phyloP scores from a whole-genome alignment of 1,139 yeast genomes.

The Debaryomyces udenii region DNA sequence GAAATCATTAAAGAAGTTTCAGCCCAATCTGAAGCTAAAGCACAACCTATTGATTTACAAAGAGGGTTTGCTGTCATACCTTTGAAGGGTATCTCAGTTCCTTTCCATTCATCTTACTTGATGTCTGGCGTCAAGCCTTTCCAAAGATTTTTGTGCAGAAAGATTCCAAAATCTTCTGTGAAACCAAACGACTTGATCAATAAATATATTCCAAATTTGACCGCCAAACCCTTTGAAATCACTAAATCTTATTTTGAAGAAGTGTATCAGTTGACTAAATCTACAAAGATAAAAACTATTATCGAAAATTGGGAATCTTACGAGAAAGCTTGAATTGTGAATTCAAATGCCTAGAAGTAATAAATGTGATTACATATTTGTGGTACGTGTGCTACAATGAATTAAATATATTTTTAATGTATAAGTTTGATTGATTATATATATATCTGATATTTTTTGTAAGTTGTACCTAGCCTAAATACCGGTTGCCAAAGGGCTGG shows the following conservation, averaged over 20 bases:
- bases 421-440: not conserved
- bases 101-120: slow-evolving; percentile 97
- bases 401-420: not conserved
- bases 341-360: too few relatives aligned
- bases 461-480: slow-evolving; percentile 14
- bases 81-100: slow-evolving; percentile 96
- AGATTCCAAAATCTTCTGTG: slow-evolving; percentile 92
- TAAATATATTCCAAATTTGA: slow-evolving; percentile 96
- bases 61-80: slow-evolving; percentile 99
- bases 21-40: slow-evolving; percentile 77
- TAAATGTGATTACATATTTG: slow-evolving; percentile 2
- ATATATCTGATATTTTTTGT: slow-evolving; percentile 2
- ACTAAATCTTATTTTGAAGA: slow-evolving; percentile 97
- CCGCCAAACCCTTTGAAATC: slow-evolving; percentile 95
- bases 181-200: slow-evolving; percentile 92
- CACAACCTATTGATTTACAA: slow-evolving; percentile 95
- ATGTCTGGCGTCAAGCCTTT: slow-evolving; percentile 98
- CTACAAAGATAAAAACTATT: slow-evolving; percentile 86
- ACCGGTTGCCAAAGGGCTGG: slow-evolving; percentile 58
- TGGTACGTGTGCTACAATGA: slow-evolving; percentile 11
- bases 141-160: slow-evolving; percentile 95
- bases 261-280: slow-evolving; percentile 87
- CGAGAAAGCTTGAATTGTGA: slow-evolving; percentile 50
- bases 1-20: slow-evolving; percentile 89
- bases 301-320: slow-evolving; percentile 95